phyloP scores from a whole-genome alignment of 805 yeast species.

The Millerozyma miso region DNA sequence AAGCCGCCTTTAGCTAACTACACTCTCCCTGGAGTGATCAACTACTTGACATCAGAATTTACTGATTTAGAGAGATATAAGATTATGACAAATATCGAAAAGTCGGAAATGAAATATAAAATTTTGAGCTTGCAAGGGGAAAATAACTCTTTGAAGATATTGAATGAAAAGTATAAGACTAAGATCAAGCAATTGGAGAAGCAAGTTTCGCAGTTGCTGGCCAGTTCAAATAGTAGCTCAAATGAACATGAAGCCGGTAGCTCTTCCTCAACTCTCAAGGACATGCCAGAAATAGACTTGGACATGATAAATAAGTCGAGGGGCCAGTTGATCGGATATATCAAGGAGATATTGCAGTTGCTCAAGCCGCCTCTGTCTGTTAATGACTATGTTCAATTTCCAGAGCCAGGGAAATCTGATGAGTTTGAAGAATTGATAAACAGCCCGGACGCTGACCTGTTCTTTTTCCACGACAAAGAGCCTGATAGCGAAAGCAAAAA shows the following conservation, averaged over 20 bases:
- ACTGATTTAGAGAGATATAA: conserved; percentile 41
- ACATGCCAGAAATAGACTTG: conserved; percentile 33
- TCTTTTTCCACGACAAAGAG: conserved; percentile 6
- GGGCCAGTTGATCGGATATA: conserved; percentile 29
- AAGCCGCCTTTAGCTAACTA: conserved; percentile 26
- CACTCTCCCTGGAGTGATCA: conserved; percentile 57
- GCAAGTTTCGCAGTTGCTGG: conserved; percentile 13
- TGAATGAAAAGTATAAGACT: conserved; percentile 39
- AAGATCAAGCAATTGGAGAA: conserved; percentile 36
- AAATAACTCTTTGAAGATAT: conserved; percentile 38
- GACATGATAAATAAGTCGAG: conserved; percentile 28
- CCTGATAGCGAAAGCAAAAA: background rate
- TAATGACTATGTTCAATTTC: conserved; percentile 17
- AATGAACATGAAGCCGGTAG: background rate
- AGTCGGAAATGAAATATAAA: conserved; percentile 47
- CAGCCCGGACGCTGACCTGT: conserved; percentile 8
- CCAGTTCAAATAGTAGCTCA: background rate
- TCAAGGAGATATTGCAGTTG: conserved; percentile 31
- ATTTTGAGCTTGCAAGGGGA: conserved; percentile 52
- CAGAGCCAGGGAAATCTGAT: conserved; percentile 13
- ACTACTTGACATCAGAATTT: conserved; percentile 55
- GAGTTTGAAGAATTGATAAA: conserved; percentile 16
- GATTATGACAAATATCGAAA: conserved; percentile 51
- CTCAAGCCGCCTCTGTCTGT: conserved; percentile 25
- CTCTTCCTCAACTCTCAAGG: background rate